Base-by-base conservation (phyloP, 805 yeast genomes). In the Ogataea trehaloabstinens region DNA sequence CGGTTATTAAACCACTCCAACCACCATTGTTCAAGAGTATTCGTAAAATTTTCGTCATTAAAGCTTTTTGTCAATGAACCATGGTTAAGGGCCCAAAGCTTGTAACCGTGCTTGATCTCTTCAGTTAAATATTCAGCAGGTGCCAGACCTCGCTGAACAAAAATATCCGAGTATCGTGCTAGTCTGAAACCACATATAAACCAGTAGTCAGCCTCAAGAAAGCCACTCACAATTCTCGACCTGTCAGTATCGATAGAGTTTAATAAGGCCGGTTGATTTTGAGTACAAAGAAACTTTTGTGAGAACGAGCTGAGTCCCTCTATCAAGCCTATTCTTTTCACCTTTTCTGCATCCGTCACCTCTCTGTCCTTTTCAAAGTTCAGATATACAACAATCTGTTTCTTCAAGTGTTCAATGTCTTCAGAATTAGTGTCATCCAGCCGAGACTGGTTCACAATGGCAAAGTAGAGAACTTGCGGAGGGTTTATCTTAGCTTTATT, bases 11-110 rank as follows among this genome's bases (percentile, higher is more conserved):
- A 40, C 71, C 73, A 69, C 2, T 38, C 38, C 3, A 31, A 40
- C 71, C 71, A 69, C 73, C 73, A 68, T 15, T 43, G 41, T 19
- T 42, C 42, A 5, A 60, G 33, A n/a, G 37, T 37, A 12, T 30
- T 38, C 2, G 42, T 29, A 12, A 55, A 47, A 1, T 32, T 38
- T 4, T 22, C 28, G 11, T 28, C n/a, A n/a, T 33, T 39, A 10
- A 35, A 27, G n/a, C 37, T 37, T 35, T 20, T n/a, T 7, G 34
- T 36, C 21, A 66, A 32, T 6, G 58, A 39, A 4, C 69, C 69
- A 40, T 56, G 45, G 34, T 64, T 60, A 13, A 68, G 44, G 12
- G 44, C 36, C 60, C 62, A 68, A 5, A 67, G 45, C 24, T 52
- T 43, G 38, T 63, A 63, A 4, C 66, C 71, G 12, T 44, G 36